Evolutionary conservation across 352 stramenopile species (phyloP).

Genomic region (Lagenidium giganteum): DNA sequence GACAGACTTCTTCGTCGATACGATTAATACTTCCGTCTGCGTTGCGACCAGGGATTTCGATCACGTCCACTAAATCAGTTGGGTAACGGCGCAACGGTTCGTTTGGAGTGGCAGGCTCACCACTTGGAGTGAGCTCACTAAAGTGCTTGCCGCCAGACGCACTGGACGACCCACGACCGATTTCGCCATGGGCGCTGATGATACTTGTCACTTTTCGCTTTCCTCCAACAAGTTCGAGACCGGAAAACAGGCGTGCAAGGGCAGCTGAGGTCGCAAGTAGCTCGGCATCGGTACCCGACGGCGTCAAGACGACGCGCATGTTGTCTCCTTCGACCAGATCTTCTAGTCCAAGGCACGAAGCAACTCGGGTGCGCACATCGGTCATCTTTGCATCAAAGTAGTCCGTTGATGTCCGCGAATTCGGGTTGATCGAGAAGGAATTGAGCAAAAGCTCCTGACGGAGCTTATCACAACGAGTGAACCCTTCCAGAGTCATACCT

Average conservation of each 20-base stretch:
- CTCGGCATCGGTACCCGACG: constrained; percentile 85
- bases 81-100: constrained; percentile 55
- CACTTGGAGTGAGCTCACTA: constrained; percentile 72
- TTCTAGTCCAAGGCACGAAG: constrained; percentile 41
- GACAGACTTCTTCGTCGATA: constrained; percentile 35
- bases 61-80: constrained; percentile 51
- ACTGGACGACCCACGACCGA: constrained; percentile 71
- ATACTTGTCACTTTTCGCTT: constrained; percentile 73
- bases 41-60: constrained; percentile 53
- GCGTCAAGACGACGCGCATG: constrained; percentile 64
- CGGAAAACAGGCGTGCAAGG: constrained; percentile 53
- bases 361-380: constrained; percentile 44
- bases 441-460: constrained; percentile 75
- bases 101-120: constrained; percentile 33
- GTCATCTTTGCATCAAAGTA: constrained; percentile 73
- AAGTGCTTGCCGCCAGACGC: constrained; percentile 79
- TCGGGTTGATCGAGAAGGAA: constrained; percentile 78
- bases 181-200: constrained; percentile 79
- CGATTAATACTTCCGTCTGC: constrained; percentile 43
- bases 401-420: constrained; percentile 55
- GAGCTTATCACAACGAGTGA: constrained; percentile 56
- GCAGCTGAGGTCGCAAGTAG: constrained; percentile 70
- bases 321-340: constrained; percentile 46
- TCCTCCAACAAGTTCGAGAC: constrained; percentile 27
- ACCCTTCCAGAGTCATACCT: constrained; percentile 61